Percentiles rank a stretch among this genome's conserved stretches.
phyloP scores from a whole-genome alignment of 768 basidiomycete genomes.

The Tulasnella sp. region DNA sequence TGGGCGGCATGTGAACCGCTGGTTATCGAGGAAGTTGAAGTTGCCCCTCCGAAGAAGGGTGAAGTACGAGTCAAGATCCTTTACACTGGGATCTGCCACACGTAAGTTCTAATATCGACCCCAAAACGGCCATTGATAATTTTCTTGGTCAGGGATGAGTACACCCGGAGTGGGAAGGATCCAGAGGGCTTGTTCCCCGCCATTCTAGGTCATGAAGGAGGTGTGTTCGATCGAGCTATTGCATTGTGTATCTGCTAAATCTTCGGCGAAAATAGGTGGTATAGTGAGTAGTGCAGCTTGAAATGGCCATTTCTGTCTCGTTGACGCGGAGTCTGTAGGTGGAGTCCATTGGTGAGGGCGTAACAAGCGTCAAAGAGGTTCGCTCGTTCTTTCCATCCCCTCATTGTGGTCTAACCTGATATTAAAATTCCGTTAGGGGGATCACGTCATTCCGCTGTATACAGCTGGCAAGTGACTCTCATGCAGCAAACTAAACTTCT shows the following conservation, averaged over 20 bases:
- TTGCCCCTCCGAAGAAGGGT: constrained; percentile 77
- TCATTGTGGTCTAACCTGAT: too few relatives aligned
- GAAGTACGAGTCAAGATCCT: constrained; percentile 93
- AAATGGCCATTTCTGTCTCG: too few relatives aligned
- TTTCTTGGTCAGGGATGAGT: constrained; percentile 51
- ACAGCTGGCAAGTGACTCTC: constrained; percentile 58
- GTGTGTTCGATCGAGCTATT: constrained; percentile 53
- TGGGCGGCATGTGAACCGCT: constrained; percentile 87
- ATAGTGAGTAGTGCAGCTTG: too few relatives aligned
- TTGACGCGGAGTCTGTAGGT: constrained; percentile 43
- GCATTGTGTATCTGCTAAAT: background rate
- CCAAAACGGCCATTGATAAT: too few relatives aligned
- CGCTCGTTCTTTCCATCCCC: constrained; percentile 19
- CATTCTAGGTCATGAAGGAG: constrained; percentile 92
- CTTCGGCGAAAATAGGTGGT: background rate
- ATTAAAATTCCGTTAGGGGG: constrained; percentile 41
- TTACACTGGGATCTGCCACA: constrained; percentile 95
- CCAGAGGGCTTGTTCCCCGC: constrained; percentile 91
- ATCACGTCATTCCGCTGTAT: constrained; percentile 95
- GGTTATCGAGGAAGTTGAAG: constrained; percentile 84
- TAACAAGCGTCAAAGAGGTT: constrained; percentile 61
- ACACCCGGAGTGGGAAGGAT: constrained; percentile 91
- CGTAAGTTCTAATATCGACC: constrained; percentile 31
- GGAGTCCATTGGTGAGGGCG: constrained; percentile 94
- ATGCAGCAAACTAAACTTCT: background rate